phyloP scores from a whole-genome alignment of 495 filamentous ascomycete species.

The Daldinia vernicosa region DNA sequence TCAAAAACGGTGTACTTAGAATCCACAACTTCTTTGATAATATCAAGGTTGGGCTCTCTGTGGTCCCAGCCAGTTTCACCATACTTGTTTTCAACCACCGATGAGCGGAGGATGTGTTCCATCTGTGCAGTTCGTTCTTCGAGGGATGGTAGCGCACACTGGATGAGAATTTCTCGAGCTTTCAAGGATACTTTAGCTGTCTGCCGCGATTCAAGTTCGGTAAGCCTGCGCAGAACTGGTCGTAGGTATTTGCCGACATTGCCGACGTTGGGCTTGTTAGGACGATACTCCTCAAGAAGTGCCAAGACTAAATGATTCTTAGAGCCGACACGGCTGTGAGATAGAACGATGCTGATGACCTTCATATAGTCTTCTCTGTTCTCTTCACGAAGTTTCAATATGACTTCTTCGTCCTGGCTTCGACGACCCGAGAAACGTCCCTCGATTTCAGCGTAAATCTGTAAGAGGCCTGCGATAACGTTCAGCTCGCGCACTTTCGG shows the following conservation, averaged over 20 bases:
- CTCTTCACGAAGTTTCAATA: slow-evolving; percentile 92
- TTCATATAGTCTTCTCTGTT: slow-evolving; percentile 88
- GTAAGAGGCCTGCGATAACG: slow-evolving; percentile 78
- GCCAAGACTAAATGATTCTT: slow-evolving; percentile 96
- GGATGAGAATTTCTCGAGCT: slow-evolving; percentile 94
- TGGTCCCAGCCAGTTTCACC: slow-evolving; percentile 98
- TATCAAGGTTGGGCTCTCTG: slow-evolving; percentile 83
- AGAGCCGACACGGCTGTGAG: slow-evolving; percentile 87
- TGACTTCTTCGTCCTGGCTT: slow-evolving; percentile 90
- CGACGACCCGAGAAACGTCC: slow-evolving; percentile 84
- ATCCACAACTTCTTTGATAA: slow-evolving; percentile 96
- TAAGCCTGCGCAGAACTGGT: slow-evolving; percentile 80
- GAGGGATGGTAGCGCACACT: slow-evolving; percentile 93
- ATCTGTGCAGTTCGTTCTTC: slow-evolving; percentile 95
- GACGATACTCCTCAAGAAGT: slow-evolving; percentile 91
- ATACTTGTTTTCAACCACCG: slow-evolving; percentile 95
- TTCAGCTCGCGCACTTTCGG: slow-evolving; percentile 90
- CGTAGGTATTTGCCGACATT: slow-evolving; percentile 91
- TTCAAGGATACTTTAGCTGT: slow-evolving; percentile 97
- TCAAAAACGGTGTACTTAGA: slow-evolving; percentile 99
- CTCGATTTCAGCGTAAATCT: slow-evolving; percentile 84
- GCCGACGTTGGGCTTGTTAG: slow-evolving; percentile 88
- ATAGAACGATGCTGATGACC: slow-evolving; percentile 88
- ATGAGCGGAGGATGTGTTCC: slow-evolving; percentile 97
- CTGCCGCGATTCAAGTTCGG: slow-evolving; percentile 88